Evolutionary conservation across 2,329 filamentous ascomycete species (phyloP).

Genomic region (Amauroascus verrucosus): DNA sequence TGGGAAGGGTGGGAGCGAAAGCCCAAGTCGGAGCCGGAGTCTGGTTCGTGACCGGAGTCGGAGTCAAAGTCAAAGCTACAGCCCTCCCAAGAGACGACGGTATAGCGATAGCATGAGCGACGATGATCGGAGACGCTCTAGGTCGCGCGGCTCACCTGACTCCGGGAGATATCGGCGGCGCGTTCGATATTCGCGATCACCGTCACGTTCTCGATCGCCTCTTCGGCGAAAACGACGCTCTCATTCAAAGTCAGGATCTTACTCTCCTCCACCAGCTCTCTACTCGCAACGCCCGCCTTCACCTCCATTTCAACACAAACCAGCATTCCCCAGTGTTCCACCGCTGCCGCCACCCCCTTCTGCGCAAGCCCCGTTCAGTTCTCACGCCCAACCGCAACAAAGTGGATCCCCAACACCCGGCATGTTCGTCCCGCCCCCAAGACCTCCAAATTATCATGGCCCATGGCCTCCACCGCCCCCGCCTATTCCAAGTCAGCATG

Average conservation of each 20-base stretch:
- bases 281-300: constrained; percentile 21
- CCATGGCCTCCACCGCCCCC: constrained; percentile 31
- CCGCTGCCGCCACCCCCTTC: neutral
- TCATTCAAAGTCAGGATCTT: constrained; percentile 23
- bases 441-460: constrained; percentile 28
- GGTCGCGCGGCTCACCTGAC: constrained; percentile 25
- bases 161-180: constrained; percentile 17
- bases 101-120: constrained; percentile 32
- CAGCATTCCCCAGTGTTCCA: constrained; percentile 8
- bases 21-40: constrained; percentile 37
- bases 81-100: constrained; percentile 28
- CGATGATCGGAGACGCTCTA: constrained; percentile 21
- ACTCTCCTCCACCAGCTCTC: constrained; percentile 23
- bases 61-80: constrained; percentile 36
- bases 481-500: constrained; percentile 17
- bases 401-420: constrained; percentile 1
- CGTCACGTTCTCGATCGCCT: constrained; percentile 24
- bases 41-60: constrained; percentile 39
- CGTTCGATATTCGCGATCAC: constrained; percentile 22
- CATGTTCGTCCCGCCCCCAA: constrained; percentile 22
- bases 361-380: constrained; percentile 2
- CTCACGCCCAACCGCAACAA: constrained; percentile 12
- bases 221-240: constrained; percentile 20
- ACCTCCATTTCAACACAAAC: constrained; percentile 17
- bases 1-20: constrained; percentile 25